Evolutionary conservation across 192 early-diverging fungal genomes (phyloP).

Genomic region (Linnemannia zychae): DNA sequence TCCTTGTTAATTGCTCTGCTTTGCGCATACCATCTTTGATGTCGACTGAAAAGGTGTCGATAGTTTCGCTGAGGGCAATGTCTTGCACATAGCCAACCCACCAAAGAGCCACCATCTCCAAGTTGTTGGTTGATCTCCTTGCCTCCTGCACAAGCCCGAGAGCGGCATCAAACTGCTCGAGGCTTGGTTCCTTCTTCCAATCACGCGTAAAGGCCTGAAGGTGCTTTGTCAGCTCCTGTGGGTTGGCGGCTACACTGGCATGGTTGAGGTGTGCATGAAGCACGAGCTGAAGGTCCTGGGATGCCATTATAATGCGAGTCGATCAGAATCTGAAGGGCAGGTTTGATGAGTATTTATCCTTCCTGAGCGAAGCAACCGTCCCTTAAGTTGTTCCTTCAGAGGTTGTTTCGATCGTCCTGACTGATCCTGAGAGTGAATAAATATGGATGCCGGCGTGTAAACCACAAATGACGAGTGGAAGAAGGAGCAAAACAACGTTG

Average conservation of each 20-base stretch:
- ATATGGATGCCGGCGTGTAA: neutral
- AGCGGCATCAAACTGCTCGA: constrained; percentile 39
- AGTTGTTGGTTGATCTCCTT: neutral
- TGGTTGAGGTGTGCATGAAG: constrained; percentile 46
- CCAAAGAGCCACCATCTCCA: constrained; percentile 32
- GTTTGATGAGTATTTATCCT: neutral
- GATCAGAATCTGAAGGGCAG: neutral
- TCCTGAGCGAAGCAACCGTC: neutral
- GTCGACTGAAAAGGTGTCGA: constrained; percentile 21
- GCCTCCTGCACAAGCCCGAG: constrained; percentile 25
- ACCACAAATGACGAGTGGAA: neutral
- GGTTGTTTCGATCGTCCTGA: neutral
- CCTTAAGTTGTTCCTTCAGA: neutral
- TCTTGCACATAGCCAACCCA: constrained; percentile 45
- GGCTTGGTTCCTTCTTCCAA: constrained; percentile 44
- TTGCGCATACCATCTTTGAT: constrained; percentile 30
- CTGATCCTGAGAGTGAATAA: neutral
- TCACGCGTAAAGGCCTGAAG: constrained; percentile 42
- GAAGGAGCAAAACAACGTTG: neutral
- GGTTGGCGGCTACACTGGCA: constrained; percentile 20
- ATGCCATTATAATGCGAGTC: constrained; percentile 6
- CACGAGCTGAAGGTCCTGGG: constrained; percentile 37
- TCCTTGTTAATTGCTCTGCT: neutral
- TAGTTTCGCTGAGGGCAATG: constrained; percentile 10
- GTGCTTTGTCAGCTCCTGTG: constrained; percentile 27